Evolutionary conservation across 257 asterid genomes (phyloP), one percentile per base, ranked within the genome.

Genomic region (Penstemon newberryi): DNA sequence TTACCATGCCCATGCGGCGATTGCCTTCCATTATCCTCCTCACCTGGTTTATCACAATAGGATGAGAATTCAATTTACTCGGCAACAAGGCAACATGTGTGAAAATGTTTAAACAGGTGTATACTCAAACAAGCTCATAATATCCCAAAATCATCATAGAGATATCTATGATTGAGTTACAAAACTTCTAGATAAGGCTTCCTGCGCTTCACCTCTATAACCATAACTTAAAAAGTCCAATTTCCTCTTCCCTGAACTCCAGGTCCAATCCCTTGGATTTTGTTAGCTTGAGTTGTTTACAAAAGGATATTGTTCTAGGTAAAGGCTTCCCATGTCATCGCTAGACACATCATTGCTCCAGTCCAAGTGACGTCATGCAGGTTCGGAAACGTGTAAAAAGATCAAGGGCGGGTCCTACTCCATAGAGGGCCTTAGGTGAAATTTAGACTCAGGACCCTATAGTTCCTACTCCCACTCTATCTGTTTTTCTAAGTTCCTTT

Each of bases 1-100:
- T 49, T 80, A 87, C 96, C 98, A 91, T 91, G 87, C 98, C 99
- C 99, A 91, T 94, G 44, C 96, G 89, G 40, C 84, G 96, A 72
- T 89, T 94, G 77, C 99, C 99, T 85, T 94, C 98, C 99, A 94
- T 89, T 71, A 91, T 89, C 82, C 99, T 83, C 81, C 98, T 86
- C 71, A 91, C 96, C 99, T 94, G 75, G 79, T 80, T 68, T 65
- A 72, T 70, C 42, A 81, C 33, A 69, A 52, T 47, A 36, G 7
- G 5, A 51, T 51, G 56, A 62, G 57, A 55, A 43, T 15, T 63
- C 18, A 69, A 63, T 59, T 65, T 61, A 70, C 41, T 67, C 68
- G 67, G 66, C 47, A 72, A 61, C 42, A 51, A 60, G 46, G 49
- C 18, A 61, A 43, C 53, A 70, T 57, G 18, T 9, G 10, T 2